These are phyloP conservation scores for Phoma sp. DNA, from an alignment of 2,329 filamentous ascomycete species.

Conservation along the genomic window DNA sequence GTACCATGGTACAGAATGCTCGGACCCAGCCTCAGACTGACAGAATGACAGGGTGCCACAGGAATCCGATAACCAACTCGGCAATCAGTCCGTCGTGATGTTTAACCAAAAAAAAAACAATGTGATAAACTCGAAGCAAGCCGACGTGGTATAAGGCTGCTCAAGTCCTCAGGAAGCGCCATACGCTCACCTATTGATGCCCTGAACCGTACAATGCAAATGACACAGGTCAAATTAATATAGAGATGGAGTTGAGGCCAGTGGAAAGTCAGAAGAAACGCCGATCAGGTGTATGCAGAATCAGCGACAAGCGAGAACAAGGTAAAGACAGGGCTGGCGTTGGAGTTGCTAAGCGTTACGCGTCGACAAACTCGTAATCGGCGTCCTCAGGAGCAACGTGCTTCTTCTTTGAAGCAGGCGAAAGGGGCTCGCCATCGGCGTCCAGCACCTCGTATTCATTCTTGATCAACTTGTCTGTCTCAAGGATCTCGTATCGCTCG, in stretches of 20 bases:
- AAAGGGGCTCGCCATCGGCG: conserved; percentile 47
- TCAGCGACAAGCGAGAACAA: conserved; percentile 25
- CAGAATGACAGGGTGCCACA: conserved; percentile 16
- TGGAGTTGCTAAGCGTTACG: conserved; percentile 16
- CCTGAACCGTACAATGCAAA: conserved; percentile 44
- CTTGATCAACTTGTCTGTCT: conserved; percentile 66
- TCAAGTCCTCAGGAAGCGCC: conserved; percentile 54
- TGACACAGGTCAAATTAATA: conserved; percentile 26
- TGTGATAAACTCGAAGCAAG: conserved; percentile 29
- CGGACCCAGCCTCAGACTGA: conserved; percentile 21
- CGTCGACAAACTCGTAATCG: conserved; percentile 51
- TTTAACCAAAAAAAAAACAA: conserved; percentile 18
- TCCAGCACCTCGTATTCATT: conserved; percentile 65
- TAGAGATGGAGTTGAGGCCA: conserved; percentile 26
- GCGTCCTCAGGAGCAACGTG: conserved; percentile 46
- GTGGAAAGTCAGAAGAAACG: conserved; percentile 29
- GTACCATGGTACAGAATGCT: conserved; percentile 19
- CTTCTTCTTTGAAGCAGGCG: conserved; percentile 42
- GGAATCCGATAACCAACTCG: background rate
- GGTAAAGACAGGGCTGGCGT: background rate
- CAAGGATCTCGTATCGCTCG: conserved; percentile 64
- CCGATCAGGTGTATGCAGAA: conserved; percentile 30
- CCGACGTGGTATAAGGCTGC: conserved; percentile 45
- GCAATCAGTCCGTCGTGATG: conserved; percentile 5
- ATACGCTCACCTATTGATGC: conserved; percentile 51